Conservation (phyloP, 495 filamentous ascomycete species). For the Tuber aestivum region DNA sequence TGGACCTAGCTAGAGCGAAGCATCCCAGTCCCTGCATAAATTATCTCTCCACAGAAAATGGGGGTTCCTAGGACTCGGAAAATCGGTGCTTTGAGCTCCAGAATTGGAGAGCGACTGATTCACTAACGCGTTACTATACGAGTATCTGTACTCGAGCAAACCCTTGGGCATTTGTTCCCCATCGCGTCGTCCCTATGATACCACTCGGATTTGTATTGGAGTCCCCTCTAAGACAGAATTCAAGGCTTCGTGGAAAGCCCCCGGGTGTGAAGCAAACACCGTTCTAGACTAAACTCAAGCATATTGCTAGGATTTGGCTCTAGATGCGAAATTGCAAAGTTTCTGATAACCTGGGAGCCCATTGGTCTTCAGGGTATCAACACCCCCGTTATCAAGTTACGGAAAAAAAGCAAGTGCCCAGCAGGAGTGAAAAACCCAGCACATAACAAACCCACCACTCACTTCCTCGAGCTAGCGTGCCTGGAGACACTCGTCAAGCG, state of each 20-base stretch:
- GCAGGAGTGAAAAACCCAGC: background rate
- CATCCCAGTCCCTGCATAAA: background rate
- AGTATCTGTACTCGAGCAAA: too few relatives aligned
- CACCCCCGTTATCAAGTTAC: background rate
- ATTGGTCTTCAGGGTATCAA: background rate
- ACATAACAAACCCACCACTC: background rate
- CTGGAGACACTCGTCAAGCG: background rate
- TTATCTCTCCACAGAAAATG: background rate
- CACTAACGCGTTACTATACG: background rate
- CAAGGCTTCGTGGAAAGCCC: too few relatives aligned
- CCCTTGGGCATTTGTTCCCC: background rate
- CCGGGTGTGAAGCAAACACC: too few relatives aligned
- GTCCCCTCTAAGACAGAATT: background rate
- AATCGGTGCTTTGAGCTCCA: background rate
- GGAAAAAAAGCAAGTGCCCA: background rate
- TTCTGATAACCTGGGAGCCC: background rate
- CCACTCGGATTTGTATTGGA: background rate
- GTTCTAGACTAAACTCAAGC: too few relatives aligned
- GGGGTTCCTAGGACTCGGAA: background rate
- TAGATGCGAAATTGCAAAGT: too few relatives aligned
- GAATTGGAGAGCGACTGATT: background rate
- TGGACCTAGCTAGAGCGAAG: background rate
- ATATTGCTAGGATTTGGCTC: too few relatives aligned
- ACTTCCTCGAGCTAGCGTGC: background rate
- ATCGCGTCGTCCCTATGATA: background rate